Evolutionary conservation across 2,329 filamentous ascomycete genomes (phyloP), one percentile per base, ranked within the genome.

Genomic region (Gaeumannomyces tritici): DNA sequence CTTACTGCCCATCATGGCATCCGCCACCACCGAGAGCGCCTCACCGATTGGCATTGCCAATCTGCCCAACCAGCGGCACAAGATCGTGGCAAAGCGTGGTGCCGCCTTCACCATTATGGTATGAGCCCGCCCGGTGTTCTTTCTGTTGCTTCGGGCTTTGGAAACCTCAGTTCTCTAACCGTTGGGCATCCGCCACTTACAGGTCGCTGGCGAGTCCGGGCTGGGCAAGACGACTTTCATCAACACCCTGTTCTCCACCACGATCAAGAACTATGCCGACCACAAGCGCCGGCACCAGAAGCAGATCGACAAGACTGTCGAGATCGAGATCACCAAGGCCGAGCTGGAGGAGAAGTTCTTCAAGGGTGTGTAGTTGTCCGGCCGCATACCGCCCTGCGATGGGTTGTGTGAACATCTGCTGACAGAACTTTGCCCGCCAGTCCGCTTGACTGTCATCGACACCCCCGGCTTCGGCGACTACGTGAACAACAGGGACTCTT

Each of bases 341-440:
- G 95, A 99, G 83, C 83, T 99, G 67, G 95, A 99, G 81, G 95
- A 99, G 89, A 99, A 99, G 83, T 99, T 99, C 85, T 99, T 99
- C 89, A 99, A 99, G 86, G 93, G 93, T 97, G 82, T 63, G 73
- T 21, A 21, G 55, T 4, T 60, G 11, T 31, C 24, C 26, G 27
- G 12, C 21, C 8, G 21, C 42, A 24, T 51, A 24, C 42, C n/a
- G 42, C 42, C 4, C 35, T 42, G 35, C 35, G 35, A 13, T 21
- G 42, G 15, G 42, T 4, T 51, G 18, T 8, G n/a, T n/a, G 42
- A 51, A 51, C 42, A n/a, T 24, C 57, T 42, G 42, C 42, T 51
- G 24, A 51, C 42, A 51, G 42, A 21, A 31, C 59, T 70, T 26
- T 56, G 55, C 15, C 56, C 29, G 28, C 62, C 73, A 98, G 95